Base-by-base conservation (phyloP, 1,284 basidiomycete genomes). In the Malassezia yamatoensis region DNA sequence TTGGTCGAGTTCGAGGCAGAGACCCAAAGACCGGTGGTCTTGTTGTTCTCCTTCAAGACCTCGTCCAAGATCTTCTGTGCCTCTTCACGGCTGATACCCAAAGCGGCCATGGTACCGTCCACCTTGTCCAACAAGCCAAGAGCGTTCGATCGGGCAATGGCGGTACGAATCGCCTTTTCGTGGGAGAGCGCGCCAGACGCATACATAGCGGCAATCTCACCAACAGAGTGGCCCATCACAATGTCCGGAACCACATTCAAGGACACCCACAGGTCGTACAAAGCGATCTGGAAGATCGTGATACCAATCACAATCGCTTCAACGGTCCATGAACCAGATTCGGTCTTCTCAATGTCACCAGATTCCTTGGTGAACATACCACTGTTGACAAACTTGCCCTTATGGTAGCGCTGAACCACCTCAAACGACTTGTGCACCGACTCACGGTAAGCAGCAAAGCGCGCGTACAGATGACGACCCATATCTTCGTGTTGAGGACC, bases 401-500 rank as follows among this genome's bases (percentile, higher is more conserved):
- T 44, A 35, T 49, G 48, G 48, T 40, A 49, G 18, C 38, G 18
- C 29, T 35, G 32, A 2, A 50, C 36, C 12, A 58, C 40, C 24
- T 40, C 49, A 35, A 61, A 60, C 38, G 32, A 33, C n/a, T 18
- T 11, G 41, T 53, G 34, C 36, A 60, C 52, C 41, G 59, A 55
- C 20, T 58, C 40, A 24, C 61, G 58, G 55, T 61, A 63, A 21
- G 52, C 54, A 18, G 11, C 42, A 20, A 51, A 63, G 21, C 55
- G 53, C 43, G 43, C 34, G 37, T 53, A 61, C 13, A 63, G 37
- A 43, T 53, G 47, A 34, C 55, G 55, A 35, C 58, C 61, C 61
- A 63, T 63, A 51, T 52, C 35, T 24, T 48, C 46, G 46, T 63
- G 61, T 51, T 63, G 61, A 3, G 61, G 59, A 20, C 61, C 61